These are phyloP conservation scores for Tuctoria greenei DNA, from an alignment of 176 grass and related monocot genomes.

Conservation along the genomic window DNA sequence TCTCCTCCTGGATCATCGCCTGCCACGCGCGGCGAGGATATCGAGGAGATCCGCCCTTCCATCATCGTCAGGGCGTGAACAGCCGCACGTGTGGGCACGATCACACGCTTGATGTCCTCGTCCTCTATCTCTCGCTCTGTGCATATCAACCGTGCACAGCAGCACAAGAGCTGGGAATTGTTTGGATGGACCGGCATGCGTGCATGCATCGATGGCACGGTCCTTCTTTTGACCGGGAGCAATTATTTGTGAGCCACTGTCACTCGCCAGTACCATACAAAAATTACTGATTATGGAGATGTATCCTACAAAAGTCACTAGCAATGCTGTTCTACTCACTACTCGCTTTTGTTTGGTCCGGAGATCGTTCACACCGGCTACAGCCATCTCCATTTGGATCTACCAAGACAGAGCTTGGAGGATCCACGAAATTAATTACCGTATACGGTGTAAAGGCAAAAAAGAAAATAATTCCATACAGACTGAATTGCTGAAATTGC, in stretches of 20 bases:
- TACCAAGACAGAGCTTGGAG: no score
- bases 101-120: not conserved
- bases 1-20: not conserved
- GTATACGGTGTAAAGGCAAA: not conserved
- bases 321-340: no score
- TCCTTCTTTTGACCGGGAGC: not conserved
- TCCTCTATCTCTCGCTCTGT: not conserved
- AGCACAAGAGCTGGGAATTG: no score
- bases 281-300: no score
- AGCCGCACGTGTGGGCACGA: constrained; percentile 20
- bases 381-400: not conserved
- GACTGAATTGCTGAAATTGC: no score
- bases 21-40: not conserved
- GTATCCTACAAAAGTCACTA: no score
- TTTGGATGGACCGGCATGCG: no score
- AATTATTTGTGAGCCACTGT: not conserved
- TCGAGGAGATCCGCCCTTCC: not conserved
- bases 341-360: not conserved
- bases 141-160: no score
- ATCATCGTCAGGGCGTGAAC: not conserved
- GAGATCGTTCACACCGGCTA: not conserved
- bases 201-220: not conserved
- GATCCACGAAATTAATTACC: not conserved
- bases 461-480: no score
- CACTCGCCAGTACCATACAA: not conserved